phyloP scores from a whole-genome alignment of 352 stramenopile species.

The Pythium aphanidermatum region DNA sequence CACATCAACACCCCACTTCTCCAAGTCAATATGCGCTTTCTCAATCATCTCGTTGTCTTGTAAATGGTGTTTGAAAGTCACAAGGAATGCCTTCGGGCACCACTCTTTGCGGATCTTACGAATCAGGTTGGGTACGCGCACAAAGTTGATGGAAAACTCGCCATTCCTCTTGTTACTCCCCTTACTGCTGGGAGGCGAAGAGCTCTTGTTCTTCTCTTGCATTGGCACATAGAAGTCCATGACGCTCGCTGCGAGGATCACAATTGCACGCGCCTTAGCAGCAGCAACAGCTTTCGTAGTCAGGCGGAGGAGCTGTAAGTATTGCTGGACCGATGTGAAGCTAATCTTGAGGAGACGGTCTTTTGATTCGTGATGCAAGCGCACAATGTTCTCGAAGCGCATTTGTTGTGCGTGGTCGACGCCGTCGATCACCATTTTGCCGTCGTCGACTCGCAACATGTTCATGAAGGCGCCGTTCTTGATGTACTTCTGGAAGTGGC shows the following conservation, averaged over 20 bases:
- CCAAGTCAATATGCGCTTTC: slow-evolving; percentile 55
- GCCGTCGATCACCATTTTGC: slow-evolving; percentile 58
- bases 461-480: slow-evolving; percentile 76
- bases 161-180: slow-evolving; percentile 18
- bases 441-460: slow-evolving; percentile 62
- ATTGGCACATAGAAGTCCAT: slow-evolving; percentile 76
- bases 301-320: slow-evolving; percentile 63
- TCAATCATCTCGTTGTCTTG: slow-evolving; percentile 64
- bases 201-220: slow-evolving; percentile 16
- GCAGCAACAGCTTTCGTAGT: slow-evolving; percentile 46
- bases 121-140: slow-evolving; percentile 73
- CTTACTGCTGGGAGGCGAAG: slow-evolving; percentile 9
- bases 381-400: slow-evolving; percentile 60
- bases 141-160: slow-evolving; percentile 76
- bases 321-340: slow-evolving; percentile 82
- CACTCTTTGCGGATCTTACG: slow-evolving; percentile 76
- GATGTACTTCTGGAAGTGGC: slow-evolving; percentile 81
- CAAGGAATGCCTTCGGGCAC: slow-evolving; percentile 73
- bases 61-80: slow-evolving; percentile 77
- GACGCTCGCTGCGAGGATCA: slow-evolving; percentile 69
- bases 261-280: slow-evolving; percentile 55
- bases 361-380: slow-evolving; percentile 55
- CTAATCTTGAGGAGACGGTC: slow-evolving; percentile 64
- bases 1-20: slow-evolving; percentile 79
- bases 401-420: slow-evolving; percentile 54